Percentiles rank a stretch among this genome's conserved stretches.
These are phyloP conservation scores for Xylaria scruposa DNA, from an alignment of 495 filamentous ascomycete species.

Conservation along the genomic window DNA sequence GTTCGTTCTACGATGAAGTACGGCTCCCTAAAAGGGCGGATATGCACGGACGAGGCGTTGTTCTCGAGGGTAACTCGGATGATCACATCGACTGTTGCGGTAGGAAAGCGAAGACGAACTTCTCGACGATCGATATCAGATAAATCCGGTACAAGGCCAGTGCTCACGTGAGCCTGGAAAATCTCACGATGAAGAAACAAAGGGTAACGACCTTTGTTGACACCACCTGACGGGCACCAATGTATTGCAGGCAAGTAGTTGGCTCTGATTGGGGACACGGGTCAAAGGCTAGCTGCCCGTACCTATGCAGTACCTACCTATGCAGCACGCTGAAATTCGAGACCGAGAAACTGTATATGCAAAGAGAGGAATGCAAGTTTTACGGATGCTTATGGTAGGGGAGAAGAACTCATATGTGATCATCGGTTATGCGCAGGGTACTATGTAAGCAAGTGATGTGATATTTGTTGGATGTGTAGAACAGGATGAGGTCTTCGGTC, in stretches of 20 bases:
- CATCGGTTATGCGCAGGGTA: not conserved
- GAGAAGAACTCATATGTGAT: not conserved
- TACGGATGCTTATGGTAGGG: not conserved
- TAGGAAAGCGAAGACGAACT: slow-evolving; percentile 63
- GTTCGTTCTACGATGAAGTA: slow-evolving; percentile 51
- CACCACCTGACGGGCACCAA: not conserved
- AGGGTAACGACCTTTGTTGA: slow-evolving; percentile 26
- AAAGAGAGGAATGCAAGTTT: not conserved
- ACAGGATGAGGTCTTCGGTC: slow-evolving; percentile 11
- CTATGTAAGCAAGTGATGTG: not conserved
- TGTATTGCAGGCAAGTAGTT: not conserved
- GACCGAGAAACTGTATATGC: not conserved
- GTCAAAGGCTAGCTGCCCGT: not conserved
- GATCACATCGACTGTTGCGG: slow-evolving; percentile 51
- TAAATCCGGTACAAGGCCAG: not conserved
- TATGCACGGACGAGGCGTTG: slow-evolving; percentile 39
- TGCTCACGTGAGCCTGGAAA: slow-evolving; percentile 16
- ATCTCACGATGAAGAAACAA: slow-evolving; percentile 38
- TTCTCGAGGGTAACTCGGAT: slow-evolving; percentile 49
- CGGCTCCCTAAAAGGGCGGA: slow-evolving; percentile 52
- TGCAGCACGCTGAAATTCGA: not conserved
- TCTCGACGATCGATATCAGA: slow-evolving; percentile 25
- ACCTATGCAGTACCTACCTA: too few species aligned
- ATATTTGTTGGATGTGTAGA: slow-evolving; percentile 16
- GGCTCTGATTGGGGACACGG: not conserved